phyloP scores from a whole-genome alignment of 2,329 filamentous ascomycete genomes.

The Thermothelomyces thermophilus region DNA sequence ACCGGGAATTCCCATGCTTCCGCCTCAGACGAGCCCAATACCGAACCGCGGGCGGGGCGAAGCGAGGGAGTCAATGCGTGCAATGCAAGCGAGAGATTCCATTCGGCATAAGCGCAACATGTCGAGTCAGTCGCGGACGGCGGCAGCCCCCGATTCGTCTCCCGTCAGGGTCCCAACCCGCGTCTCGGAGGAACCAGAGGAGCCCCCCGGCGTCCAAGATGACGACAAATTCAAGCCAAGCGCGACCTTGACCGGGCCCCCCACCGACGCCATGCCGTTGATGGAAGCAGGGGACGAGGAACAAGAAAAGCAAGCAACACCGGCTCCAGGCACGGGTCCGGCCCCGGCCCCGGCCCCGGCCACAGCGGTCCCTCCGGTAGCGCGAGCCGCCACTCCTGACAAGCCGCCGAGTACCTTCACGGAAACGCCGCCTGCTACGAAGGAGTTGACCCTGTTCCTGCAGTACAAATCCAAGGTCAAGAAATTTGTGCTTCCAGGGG shows the following conservation, averaged over 20 bases:
- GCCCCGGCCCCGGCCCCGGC: conserved; percentile 4
- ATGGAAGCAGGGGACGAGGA: conserved; percentile 27
- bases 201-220: conserved; percentile 45
- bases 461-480: conserved; percentile 98
- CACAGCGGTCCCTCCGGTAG: background rate
- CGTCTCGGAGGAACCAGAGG: conserved; percentile 56
- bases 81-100: conserved; percentile 49
- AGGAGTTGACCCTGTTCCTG: conserved; percentile 87
- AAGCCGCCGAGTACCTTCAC: conserved; percentile 50
- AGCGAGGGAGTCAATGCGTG: conserved; percentile 74
- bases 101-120: conserved; percentile 43
- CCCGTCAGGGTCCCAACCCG: conserved; percentile 53
- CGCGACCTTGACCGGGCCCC: conserved; percentile 54
- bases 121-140: conserved; percentile 37
- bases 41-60: conserved; percentile 77
- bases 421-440: conserved; percentile 63
- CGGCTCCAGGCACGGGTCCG: conserved; percentile 6
- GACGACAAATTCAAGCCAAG: conserved; percentile 58
- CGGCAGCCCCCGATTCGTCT: conserved; percentile 46
- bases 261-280: conserved; percentile 42
- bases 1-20: conserved; percentile 79
- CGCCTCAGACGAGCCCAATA: conserved; percentile 72
- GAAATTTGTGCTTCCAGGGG: conserved; percentile 84
- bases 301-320: conserved; percentile 11
- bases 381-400: conserved; percentile 32